Conservation (phyloP, 805 yeast species). For the Starmerella cellae region DNA sequence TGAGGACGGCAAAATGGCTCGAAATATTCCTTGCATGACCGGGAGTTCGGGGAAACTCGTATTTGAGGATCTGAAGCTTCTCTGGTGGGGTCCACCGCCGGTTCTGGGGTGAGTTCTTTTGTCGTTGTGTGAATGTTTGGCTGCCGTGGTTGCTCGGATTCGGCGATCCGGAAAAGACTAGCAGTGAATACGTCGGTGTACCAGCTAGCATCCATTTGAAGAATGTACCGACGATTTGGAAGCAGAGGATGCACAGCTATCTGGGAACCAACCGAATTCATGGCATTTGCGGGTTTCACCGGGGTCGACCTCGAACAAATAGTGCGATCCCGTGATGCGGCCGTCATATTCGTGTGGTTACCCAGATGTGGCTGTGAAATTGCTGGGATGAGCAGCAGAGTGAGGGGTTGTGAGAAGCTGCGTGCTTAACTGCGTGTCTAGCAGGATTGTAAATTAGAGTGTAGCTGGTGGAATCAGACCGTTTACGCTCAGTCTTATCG, state of each 20-base stretch:
- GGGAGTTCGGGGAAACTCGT: slow-evolving; percentile 63
- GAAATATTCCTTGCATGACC: slow-evolving; percentile 70
- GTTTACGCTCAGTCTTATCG: too few species aligned
- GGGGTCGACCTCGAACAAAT: background rate
- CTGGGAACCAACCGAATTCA: too few species aligned
- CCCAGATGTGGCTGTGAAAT: too few species aligned
- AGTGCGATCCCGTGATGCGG: background rate
- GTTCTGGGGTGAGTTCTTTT: slow-evolving; percentile 71
- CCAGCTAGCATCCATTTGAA: too few species aligned
- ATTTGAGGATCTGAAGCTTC: slow-evolving; percentile 68
- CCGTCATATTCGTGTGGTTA: too few species aligned
- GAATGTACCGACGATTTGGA: too few species aligned
- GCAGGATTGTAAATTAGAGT: too few species aligned
- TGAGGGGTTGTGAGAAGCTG: too few species aligned
- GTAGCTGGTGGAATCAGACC: too few species aligned
- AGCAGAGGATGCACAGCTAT: too few species aligned
- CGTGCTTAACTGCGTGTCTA: too few species aligned
- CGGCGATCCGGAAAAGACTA: background rate
- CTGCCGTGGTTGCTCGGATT: background rate
- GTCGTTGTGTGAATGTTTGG: background rate
- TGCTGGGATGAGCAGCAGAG: too few species aligned
- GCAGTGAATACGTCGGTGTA: background rate
- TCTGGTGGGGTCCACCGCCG: slow-evolving; percentile 88
- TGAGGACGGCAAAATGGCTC: slow-evolving; percentile 63
- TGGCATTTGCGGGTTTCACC: background rate